These are phyloP conservation scores for Solanum bukasovii DNA, from an alignment of 257 asterid genomes.

Conservation along the genomic window DNA sequence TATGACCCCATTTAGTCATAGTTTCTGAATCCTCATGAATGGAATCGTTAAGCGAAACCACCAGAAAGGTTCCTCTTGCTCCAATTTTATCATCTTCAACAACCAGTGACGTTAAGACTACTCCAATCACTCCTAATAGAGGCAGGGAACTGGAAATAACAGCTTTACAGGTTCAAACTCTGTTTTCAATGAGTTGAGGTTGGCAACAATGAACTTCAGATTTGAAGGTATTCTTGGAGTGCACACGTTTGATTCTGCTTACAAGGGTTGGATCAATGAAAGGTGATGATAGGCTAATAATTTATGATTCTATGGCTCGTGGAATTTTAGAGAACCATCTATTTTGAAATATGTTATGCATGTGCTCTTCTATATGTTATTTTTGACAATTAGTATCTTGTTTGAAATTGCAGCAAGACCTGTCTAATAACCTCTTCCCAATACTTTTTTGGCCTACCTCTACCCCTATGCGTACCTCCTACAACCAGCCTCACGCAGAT, in stretches of 20 bases:
- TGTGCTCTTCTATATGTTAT: neutral
- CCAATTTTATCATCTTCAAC: neutral
- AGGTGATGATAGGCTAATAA: constrained; percentile 64
- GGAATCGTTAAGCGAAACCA: constrained; percentile 50
- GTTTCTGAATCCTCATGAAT: constrained; percentile 3
- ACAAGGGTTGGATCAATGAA: constrained; percentile 47
- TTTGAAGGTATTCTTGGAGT: constrained; percentile 68
- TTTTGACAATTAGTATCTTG: neutral
- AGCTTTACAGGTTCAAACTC: constrained; percentile 73
- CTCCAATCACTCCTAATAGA: constrained; percentile 53
- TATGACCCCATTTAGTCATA: neutral
- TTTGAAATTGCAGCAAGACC: neutral
- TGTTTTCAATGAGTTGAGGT: constrained; percentile 49
- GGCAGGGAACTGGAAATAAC: constrained; percentile 50
- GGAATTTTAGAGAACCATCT: constrained; percentile 95
- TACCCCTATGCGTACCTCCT: neutral
- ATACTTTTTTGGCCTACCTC: neutral
- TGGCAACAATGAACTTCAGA: constrained; percentile 61
- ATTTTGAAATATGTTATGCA: constrained; percentile 51
- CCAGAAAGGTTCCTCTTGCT: constrained; percentile 51
- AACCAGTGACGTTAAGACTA: constrained; percentile 3
- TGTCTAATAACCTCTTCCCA: no score
- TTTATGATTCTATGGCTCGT: constrained; percentile 73
- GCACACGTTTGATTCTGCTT: constrained; percentile 42
- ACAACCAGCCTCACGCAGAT: neutral